Evolutionary conservation across 2,329 filamentous ascomycete species (phyloP), one percentile per base, ranked within the genome.

Genomic region (Bipolaris victoriae): DNA sequence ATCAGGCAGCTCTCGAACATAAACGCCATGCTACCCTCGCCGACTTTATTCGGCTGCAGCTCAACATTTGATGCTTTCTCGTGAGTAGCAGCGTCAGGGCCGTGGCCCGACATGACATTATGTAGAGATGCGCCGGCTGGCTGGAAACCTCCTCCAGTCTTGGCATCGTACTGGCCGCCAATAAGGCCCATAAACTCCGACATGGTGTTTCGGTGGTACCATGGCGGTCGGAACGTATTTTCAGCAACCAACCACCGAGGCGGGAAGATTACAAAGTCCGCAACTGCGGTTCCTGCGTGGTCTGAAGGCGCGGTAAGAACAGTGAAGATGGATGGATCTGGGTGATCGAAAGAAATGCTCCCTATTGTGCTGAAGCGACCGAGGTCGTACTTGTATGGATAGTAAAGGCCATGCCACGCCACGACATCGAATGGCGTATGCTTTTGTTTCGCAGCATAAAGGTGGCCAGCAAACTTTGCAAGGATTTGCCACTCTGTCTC

Each of bases 21-120:
- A 62, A 88, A 88, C 1, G 85, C 86, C 84, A 88, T 85, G 69
- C 85, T 88, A 2, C 85, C 85, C 62, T 86, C 84, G 1, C 86
- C 86, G 2, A 89, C 81, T 69, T 88, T 88, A 54, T 71, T 68
- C 2, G 86, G 86, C 64, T 81, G 79, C 63, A 88, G 67, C 24
- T 82, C 77, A 1, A 80, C 83, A 49, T 82, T 81, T 11, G 83
- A 80, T 10, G 86, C 86, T 18, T 82, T 85, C 66, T 85, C 82
- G 62, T 86, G 85, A 1, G 85, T 85, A 46, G 76, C 75, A 18
- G 81, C 83, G 61, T 89, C 87, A 1, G 87, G 86, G 1, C 86
- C 86, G 71, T 89, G 89, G 0, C 86, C 88, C 60, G 86, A 87
- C 88, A 91, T 91, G 37, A 89, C 85, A 67, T 91, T 91, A 75